Percentiles rank a stretch among this genome's conserved stretches.
phyloP scores from a whole-genome alignment of 768 basidiomycete species.

The Naganishia friedmannii region DNA sequence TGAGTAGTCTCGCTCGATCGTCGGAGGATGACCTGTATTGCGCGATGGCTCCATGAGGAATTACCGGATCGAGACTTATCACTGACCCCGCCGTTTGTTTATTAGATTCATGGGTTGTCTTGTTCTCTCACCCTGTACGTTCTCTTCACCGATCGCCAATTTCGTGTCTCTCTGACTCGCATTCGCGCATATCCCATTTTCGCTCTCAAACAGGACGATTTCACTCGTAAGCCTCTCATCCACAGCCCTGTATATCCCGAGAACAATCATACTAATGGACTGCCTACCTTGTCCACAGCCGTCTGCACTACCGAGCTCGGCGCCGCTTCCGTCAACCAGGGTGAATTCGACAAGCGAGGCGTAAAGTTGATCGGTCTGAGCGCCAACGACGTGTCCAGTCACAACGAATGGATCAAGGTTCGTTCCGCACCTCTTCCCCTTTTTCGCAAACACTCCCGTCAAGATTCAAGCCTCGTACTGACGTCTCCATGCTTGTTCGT shows the following conservation, averaged over 20 bases:
- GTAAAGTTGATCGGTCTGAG: conserved; percentile 77
- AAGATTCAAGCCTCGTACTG: background rate
- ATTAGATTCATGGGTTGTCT: conserved; percentile 69
- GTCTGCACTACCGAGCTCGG: conserved; percentile 81
- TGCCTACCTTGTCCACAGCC: conserved; percentile 30
- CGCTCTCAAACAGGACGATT: conserved; percentile 23
- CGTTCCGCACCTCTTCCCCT: background rate
- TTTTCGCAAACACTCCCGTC: background rate
- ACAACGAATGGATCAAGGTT: conserved; percentile 73
- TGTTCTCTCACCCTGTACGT: conserved; percentile 88
- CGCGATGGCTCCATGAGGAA: background rate
- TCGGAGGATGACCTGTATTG: background rate
- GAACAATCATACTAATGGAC: conserved; percentile 7
- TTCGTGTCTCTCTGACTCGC: no score
- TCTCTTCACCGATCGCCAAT: background rate
- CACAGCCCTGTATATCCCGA: background rate
- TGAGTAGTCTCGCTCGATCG: background rate
- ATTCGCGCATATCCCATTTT: background rate
- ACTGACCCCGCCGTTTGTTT: no score
- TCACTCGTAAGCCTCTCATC: conserved; percentile 60
- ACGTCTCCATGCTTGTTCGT: no score
- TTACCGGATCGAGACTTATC: background rate
- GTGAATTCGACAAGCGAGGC: conserved; percentile 78
- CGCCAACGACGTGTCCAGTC: conserved; percentile 80
- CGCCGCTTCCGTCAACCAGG: conserved; percentile 81